These are phyloP conservation scores for Orbilia javanica DNA, from an alignment of 2,329 filamentous ascomycete genomes.

Conservation along the genomic window DNA sequence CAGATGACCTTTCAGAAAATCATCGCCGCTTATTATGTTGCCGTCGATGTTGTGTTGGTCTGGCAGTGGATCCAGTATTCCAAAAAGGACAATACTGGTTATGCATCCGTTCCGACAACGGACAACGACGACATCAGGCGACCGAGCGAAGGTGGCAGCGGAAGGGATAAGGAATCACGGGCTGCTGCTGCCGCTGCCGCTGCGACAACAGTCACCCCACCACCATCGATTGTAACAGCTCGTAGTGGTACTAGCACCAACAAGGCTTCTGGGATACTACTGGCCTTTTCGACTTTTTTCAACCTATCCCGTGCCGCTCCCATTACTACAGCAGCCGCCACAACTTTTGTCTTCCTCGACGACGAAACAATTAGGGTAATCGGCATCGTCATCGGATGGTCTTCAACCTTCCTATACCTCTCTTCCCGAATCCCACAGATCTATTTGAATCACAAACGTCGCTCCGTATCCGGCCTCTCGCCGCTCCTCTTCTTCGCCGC, in stretches of 20 bases:
- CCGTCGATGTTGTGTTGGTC: conserved; percentile 74
- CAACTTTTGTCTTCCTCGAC: conserved; percentile 28
- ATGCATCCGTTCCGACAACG: conserved; percentile 59
- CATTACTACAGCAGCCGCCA: conserved; percentile 1
- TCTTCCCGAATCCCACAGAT: conserved; percentile 74
- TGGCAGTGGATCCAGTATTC: conserved; percentile 77
- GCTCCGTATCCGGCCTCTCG: conserved; percentile 74
- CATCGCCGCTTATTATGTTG: conserved; percentile 75
- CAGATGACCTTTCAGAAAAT: conserved; percentile 77
- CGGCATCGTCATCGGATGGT: conserved; percentile 44
- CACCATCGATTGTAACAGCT: conserved; percentile 14
- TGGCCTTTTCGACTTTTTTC: conserved; percentile 45
- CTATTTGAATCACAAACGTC: conserved; percentile 74
- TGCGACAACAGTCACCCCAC: conserved; percentile 7
- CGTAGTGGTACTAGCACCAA: not conserved
- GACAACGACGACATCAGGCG: conserved; percentile 61
- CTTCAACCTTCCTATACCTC: conserved; percentile 67
- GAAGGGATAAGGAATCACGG: conserved; percentile 44
- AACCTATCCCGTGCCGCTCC: conserved; percentile 48
- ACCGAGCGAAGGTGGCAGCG: conserved; percentile 62
- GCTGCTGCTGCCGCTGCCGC: not conserved
- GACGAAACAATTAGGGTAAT: conserved; percentile 10
- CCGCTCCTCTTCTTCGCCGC: conserved; percentile 75
- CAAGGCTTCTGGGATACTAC: conserved; percentile 25
- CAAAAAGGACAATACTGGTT: conserved; percentile 62